Evolutionary conservation across 2,329 filamentous ascomycete genomes (phyloP), one percentile per base, ranked within the genome.

Genomic region (Diaporthe citrichinensis): DNA sequence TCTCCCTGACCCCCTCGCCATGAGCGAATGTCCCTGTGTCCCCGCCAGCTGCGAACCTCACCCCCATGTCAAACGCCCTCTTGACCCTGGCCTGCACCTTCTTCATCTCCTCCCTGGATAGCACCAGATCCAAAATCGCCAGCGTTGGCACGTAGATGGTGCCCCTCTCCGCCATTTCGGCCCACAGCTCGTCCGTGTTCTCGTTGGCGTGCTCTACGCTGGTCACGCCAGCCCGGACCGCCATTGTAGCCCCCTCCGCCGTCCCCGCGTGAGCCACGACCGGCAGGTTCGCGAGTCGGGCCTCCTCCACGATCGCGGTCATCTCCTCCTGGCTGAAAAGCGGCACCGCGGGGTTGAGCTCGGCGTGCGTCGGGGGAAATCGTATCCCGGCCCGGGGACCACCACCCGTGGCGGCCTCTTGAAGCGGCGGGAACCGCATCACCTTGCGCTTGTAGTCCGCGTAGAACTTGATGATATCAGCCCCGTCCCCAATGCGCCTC

Each of bases 1-100:
- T 78, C 79, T 91, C 89, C 4, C 89, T 80, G 0, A 81, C 86
- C 72, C 88, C 88, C 23, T 90, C 84, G 0, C 89, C 89, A 73
- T 91, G 89, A 3, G 87, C 81, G 74, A 89, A 87, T 0, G 88
- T 85, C 1, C 89, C 89, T 0, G 89, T 90, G 75, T 90, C 89
- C 0, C 89, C 89, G 0, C 89, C 89, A 14, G 85, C 85, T 0
- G 88, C 89, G 14, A 91, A 77, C 69, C 86, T 85, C 25, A 90
- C 85, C 0, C 89, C 89, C 14, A 80, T 72, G 7, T 88, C 84
- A 73, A 83, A 85, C 0, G 88, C 89, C 25, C 79, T 80, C 78
- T 87, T 88, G 0, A 85, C 84, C 39, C 86, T 83, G 2, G 78
- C 81, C 4, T 85, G 80, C 5, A 76, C 77, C 1, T 81, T 76